phyloP scores from a whole-genome alignment of 495 filamentous ascomycete genomes.

The Xylaria scruposa region DNA sequence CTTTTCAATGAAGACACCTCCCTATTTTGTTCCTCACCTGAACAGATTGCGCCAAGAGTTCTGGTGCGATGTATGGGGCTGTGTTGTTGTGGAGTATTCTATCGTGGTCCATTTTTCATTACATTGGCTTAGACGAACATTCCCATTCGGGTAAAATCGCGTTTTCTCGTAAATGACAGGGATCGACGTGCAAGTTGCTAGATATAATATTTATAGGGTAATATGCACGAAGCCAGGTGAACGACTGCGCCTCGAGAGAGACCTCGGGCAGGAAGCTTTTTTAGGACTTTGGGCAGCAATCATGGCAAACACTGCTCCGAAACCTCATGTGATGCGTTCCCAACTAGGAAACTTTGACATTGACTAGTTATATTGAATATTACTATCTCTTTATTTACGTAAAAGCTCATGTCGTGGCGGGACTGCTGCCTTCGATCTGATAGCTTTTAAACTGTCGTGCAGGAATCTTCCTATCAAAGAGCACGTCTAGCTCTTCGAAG shows the following conservation, averaged over 20 bases:
- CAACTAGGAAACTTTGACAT: neutral
- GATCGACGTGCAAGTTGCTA: neutral
- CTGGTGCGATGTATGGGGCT: neutral
- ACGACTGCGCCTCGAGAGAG: conserved; percentile 14
- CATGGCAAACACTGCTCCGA: neutral
- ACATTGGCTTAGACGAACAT: neutral
- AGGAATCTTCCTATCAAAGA: conserved; percentile 59
- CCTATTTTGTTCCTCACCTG: neutral
- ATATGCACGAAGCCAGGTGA: conserved; percentile 16
- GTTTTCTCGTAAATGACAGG: neutral
- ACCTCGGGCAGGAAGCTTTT: conserved; percentile 4
- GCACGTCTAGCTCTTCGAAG: conserved; percentile 63
- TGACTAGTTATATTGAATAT: neutral
- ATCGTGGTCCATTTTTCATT: conserved; percentile 13
- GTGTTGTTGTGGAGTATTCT: neutral
- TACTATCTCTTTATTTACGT: neutral
- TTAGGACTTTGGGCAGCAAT: conserved; percentile 16
- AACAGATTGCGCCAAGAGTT: conserved; percentile 2
- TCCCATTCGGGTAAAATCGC: conserved; percentile 13
- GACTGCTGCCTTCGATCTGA: conserved; percentile 38
- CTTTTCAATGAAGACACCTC: conserved; percentile 2
- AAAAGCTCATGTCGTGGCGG: conserved; percentile 23
- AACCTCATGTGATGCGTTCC: neutral
- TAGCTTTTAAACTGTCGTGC: conserved; percentile 58
- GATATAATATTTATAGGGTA: neutral